Evolutionary conservation across 1,139 yeast genomes (phyloP).

Genomic region (Lodderomyces elongisporus): DNA sequence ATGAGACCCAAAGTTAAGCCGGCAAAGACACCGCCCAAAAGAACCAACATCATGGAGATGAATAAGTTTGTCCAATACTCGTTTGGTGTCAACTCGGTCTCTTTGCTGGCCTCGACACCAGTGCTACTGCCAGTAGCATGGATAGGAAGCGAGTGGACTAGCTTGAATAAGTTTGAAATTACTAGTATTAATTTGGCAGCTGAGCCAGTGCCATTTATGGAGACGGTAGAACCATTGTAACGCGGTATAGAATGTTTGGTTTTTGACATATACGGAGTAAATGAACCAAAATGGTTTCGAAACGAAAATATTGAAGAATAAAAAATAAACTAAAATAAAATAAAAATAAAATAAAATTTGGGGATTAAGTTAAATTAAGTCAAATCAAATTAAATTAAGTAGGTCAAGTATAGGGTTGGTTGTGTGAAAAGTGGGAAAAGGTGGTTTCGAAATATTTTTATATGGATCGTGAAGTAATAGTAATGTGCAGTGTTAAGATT

Average conservation of each 20-base stretch:
- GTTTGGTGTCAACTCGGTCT: slow-evolving; percentile 26
- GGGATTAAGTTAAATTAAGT: too few relatives aligned
- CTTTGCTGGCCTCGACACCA: slow-evolving; percentile 5
- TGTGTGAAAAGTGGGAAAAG: too few relatives aligned
- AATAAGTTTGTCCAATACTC: slow-evolving; percentile 52
- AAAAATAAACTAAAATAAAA: too few relatives aligned
- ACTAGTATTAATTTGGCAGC: slow-evolving; percentile 14
- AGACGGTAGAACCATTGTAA: slow-evolving; percentile 21
- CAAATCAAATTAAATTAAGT: too few relatives aligned
- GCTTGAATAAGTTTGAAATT: slow-evolving; percentile 22
- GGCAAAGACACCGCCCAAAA: slow-evolving; percentile 94
- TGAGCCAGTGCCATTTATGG: slow-evolving; percentile 16
- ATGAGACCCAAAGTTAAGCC: slow-evolving; percentile 90
- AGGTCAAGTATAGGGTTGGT: too few relatives aligned
- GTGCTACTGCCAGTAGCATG: slow-evolving; percentile 3
- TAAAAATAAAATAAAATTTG: too few relatives aligned
- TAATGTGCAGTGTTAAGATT: too few relatives aligned
- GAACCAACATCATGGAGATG: slow-evolving; percentile 63
- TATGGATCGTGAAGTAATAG: too few relatives aligned
- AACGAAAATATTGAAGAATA: background rate
- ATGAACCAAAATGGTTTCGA: too few relatives aligned
- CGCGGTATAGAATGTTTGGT: slow-evolving; percentile 18
- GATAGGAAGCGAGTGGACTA: slow-evolving; percentile 25
- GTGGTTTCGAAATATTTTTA: too few relatives aligned
- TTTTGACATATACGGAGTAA: slow-evolving; percentile 20